These are phyloP conservation scores for Teratosphaeria epicoccoides DNA, from an alignment of 2,329 filamentous ascomycete genomes.

Conservation along the genomic window DNA sequence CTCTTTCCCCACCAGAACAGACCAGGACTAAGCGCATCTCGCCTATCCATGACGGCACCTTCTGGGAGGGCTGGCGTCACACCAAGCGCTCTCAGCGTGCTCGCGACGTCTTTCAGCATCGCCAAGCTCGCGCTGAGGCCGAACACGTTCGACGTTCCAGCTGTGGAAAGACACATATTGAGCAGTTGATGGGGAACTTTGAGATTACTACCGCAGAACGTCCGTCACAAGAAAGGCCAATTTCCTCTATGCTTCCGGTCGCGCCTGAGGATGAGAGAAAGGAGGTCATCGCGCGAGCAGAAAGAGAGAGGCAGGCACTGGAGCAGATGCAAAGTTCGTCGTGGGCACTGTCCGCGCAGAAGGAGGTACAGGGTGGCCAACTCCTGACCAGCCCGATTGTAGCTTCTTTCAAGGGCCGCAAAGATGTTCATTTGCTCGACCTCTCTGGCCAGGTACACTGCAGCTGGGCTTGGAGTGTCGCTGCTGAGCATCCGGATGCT, in stretches of 20 bases:
- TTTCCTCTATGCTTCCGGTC: constrained; percentile 33
- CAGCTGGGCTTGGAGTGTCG: constrained; percentile 94
- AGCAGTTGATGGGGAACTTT: constrained; percentile 76
- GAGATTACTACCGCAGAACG: constrained; percentile 50
- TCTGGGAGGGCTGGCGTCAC: constrained; percentile 61
- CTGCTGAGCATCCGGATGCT: constrained; percentile 71
- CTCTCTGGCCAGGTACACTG: constrained; percentile 74
- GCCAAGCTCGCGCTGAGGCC: constrained; percentile 75
- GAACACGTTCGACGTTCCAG: constrained; percentile 74
- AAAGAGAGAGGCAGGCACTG: constrained; percentile 73
- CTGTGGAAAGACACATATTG: constrained; percentile 60
- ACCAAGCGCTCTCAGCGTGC: constrained; percentile 50
- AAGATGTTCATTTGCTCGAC: constrained; percentile 63
- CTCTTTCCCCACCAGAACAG: constrained; percentile 10
- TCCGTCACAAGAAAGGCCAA: constrained; percentile 33
- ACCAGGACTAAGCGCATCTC: constrained; percentile 17
- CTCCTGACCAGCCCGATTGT: constrained; percentile 47
- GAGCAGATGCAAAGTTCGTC: constrained; percentile 52
- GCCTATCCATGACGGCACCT: constrained; percentile 44
- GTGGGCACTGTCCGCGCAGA: constrained; percentile 54
- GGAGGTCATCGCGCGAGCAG: constrained; percentile 31
- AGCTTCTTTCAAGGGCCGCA: constrained; percentile 23
- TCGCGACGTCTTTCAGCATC: constrained; percentile 73
- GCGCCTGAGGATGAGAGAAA: constrained; percentile 28
- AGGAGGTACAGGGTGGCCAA: constrained; percentile 49